These are phyloP conservation scores for Pneumocystis jirovecii DNA, from an alignment of 1,139 yeast species.

Conservation along the genomic window DNA sequence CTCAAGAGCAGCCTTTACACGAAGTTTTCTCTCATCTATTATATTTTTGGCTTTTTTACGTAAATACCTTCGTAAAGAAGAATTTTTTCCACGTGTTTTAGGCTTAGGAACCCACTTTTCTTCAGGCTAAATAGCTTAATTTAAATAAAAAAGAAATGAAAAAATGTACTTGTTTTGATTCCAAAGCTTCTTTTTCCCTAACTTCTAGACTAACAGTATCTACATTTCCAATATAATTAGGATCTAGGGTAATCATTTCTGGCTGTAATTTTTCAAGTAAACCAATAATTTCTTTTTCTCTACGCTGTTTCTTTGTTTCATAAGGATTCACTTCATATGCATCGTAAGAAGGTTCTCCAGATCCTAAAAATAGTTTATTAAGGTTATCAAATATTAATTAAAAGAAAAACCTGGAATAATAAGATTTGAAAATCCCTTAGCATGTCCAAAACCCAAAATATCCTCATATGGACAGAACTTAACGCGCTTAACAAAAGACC, in stretches of 20 bases:
- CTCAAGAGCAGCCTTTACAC: conserved; percentile 63
- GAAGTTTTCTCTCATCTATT: conserved; percentile 70
- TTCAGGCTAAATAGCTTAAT: conserved; percentile 20
- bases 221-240: conserved; percentile 71
- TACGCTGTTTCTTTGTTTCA: conserved; percentile 84
- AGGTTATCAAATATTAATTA: not conserved
- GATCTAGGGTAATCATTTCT: conserved; percentile 84
- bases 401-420: conserved; percentile 61
- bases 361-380: conserved; percentile 12
- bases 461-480: conserved; percentile 91
- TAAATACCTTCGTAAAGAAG: conserved; percentile 63
- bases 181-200: conserved; percentile 34
- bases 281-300: conserved; percentile 77
- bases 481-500: conserved; percentile 52
- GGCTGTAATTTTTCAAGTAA: conserved; percentile 81
- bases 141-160: conserved; percentile 6
- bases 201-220: conserved; percentile 37
- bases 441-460: conserved; percentile 78
- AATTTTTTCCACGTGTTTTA: conserved; percentile 57
- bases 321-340: conserved; percentile 87
- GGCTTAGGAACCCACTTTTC: conserved; percentile 26
- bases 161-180: conserved; percentile 25
- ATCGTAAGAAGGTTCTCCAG: conserved; percentile 97
- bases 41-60: conserved; percentile 79
- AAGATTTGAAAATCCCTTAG: conserved; percentile 58